phyloP scores from a whole-genome alignment of 345 rosid genomes.

The Aurinia saxatilis region DNA sequence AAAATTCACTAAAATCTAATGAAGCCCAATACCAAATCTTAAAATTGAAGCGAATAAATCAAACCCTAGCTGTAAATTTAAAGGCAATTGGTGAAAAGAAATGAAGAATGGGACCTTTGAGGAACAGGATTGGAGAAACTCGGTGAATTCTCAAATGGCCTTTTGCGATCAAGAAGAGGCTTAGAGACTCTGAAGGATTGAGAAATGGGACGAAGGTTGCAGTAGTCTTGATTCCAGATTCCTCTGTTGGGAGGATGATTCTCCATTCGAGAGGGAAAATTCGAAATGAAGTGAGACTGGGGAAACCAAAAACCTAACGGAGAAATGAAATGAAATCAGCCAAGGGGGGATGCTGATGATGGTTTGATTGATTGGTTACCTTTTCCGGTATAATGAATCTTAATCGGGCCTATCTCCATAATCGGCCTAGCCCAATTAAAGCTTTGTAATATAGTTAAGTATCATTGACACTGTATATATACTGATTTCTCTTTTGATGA shows the following conservation, averaged over 20 bases:
- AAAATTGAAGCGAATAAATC: not conserved
- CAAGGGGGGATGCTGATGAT: no score
- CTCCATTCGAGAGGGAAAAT: slow-evolving; percentile 32
- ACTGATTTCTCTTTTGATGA: no score
- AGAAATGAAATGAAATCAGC: not conserved
- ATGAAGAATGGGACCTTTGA: slow-evolving; percentile 27
- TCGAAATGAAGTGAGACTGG: slow-evolving; percentile 9
- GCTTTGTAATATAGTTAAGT: no score
- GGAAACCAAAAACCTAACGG: not conserved
- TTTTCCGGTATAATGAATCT: not conserved
- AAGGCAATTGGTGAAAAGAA: not conserved
- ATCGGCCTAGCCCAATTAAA: no score
- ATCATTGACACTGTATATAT: no score
- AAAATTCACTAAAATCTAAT: not conserved
- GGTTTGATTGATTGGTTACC: not conserved
- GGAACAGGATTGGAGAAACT: slow-evolving; percentile 15
- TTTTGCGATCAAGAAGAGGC: slow-evolving; percentile 60
- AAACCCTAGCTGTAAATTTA: not conserved
- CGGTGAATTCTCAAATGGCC: slow-evolving; percentile 31
- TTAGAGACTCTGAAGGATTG: slow-evolving; percentile 57
- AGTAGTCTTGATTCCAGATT: slow-evolving; percentile 18
- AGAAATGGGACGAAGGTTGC: slow-evolving; percentile 40
- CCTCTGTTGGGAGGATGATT: slow-evolving; percentile 33
- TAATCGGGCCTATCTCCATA: not conserved
- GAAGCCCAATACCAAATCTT: not conserved